Evolutionary conservation across 2,329 filamentous ascomycete genomes (phyloP).

Genomic region (Apiospora sp.): DNA sequence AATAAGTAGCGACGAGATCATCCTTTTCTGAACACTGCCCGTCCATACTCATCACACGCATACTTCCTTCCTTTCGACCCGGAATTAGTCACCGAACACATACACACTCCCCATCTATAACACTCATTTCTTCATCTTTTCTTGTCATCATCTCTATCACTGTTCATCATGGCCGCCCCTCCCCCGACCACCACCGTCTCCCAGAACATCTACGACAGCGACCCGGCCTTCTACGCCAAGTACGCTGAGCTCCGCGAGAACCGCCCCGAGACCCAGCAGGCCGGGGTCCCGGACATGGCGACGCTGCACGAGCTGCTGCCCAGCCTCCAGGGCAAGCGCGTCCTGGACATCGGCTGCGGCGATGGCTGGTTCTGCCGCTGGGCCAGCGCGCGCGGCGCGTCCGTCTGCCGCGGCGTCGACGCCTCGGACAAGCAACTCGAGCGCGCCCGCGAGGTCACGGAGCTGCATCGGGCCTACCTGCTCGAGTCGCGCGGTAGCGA

Average conservation of each 20-base stretch:
- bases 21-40: background rate
- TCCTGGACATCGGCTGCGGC: constrained; percentile 56
- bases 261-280: constrained; percentile 11
- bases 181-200: background rate
- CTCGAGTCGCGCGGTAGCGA: background rate
- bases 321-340: constrained; percentile 37
- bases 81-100: no score
- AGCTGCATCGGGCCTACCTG: constrained; percentile 28
- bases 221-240: constrained; percentile 17
- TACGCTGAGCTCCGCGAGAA: constrained; percentile 5
- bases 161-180: background rate
- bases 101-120: background rate
- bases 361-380: constrained; percentile 56
- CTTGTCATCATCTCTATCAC: no score
- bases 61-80: background rate
- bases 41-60: background rate
- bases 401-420: constrained; percentile 48
- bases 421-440: constrained; percentile 54
- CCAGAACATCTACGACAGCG: constrained; percentile 9
- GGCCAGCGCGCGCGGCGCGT: constrained; percentile 48
- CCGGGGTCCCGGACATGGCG: constrained; percentile 14
- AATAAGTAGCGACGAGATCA: background rate
- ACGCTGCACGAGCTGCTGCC: constrained; percentile 43
- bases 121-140: accelerated
- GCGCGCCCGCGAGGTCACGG: constrained; percentile 43